Evolutionary conservation across 148 eudicot species (phyloP).

Genomic region (Dianthus caryophyllus): DNA sequence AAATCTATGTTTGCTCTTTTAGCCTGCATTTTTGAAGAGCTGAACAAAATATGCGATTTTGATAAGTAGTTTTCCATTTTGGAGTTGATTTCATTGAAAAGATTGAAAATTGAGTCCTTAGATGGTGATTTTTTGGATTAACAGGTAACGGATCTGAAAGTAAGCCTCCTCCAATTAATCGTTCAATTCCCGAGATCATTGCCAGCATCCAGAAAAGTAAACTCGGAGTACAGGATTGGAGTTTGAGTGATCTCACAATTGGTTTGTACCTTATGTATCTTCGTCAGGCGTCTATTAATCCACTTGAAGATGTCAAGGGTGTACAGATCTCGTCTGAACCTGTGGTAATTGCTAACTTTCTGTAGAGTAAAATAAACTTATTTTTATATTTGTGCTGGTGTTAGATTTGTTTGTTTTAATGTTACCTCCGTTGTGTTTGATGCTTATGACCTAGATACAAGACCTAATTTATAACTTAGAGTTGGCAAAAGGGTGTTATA

Average conservation of each 20-base stretch:
- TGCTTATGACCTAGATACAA: slow-evolving; percentile 46
- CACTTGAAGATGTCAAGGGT: slow-evolving; percentile 69
- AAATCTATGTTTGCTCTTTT: neutral
- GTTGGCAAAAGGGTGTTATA: slow-evolving; percentile 80
- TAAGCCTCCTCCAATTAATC: slow-evolving; percentile 55
- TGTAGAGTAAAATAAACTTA: neutral
- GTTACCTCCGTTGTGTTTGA: neutral
- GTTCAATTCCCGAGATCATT: slow-evolving; percentile 63
- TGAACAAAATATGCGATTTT: neutral
- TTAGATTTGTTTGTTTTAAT: neutral
- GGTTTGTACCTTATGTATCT: slow-evolving; percentile 90
- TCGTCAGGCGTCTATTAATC: slow-evolving; percentile 65
- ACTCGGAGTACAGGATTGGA: slow-evolving; percentile 87
- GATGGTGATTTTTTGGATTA: slow-evolving; percentile 9
- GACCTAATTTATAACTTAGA: slow-evolving; percentile 87
- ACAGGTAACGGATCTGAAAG: slow-evolving; percentile 54
- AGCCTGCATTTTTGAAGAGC: neutral
- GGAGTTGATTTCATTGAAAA: neutral
- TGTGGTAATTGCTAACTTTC: slow-evolving; percentile 39
- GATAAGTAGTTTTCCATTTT: neutral
- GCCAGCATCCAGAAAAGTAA: slow-evolving; percentile 79
- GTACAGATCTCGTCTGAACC: slow-evolving; percentile 62
- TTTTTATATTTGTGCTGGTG: neutral
- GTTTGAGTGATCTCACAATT: slow-evolving; percentile 81
- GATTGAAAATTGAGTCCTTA: neutral